Percentiles rank a stretch among this genome's conserved stretches.
These are phyloP conservation scores for Epicoccum nigrum DNA, from an alignment of 2,329 filamentous ascomycete species.

Conservation along the genomic window DNA sequence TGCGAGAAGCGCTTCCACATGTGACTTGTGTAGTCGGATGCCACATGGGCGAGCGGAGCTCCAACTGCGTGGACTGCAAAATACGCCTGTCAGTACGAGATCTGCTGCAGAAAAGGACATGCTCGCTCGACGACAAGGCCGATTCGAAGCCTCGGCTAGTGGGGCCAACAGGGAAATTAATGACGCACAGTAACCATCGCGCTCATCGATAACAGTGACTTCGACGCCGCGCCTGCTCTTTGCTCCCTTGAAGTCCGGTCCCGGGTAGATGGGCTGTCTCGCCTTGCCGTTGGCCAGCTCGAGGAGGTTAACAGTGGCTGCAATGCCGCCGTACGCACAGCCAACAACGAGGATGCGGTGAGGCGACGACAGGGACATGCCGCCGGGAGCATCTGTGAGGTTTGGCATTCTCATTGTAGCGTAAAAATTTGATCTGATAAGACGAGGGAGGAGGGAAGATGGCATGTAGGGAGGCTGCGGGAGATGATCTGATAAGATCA, in stretches of 20 bases:
- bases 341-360: slow-evolving; percentile 67
- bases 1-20: slow-evolving; percentile 74
- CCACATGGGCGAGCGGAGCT: slow-evolving; percentile 72
- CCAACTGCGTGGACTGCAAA: slow-evolving; percentile 74
- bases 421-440: slow-evolving; percentile 22
- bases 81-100: slow-evolving; percentile 26
- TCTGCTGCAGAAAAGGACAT: slow-evolving; percentile 16
- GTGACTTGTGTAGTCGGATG: slow-evolving; percentile 66
- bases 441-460: background rate
- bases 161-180: slow-evolving; percentile 15
- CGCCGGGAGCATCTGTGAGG: slow-evolving; percentile 32
- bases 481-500: slow-evolving; percentile 49
- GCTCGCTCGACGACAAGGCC: background rate
- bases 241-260: slow-evolving; percentile 44
- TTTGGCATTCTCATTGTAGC: slow-evolving; percentile 38
- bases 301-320: slow-evolving; percentile 69
- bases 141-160: slow-evolving; percentile 25
- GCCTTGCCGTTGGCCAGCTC: slow-evolving; percentile 66
- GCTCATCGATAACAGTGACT: slow-evolving; percentile 76
- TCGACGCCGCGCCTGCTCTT: slow-evolving; percentile 63
- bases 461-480: slow-evolving; percentile 1
- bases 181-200: slow-evolving; percentile 79
- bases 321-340: slow-evolving; percentile 74
- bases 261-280: slow-evolving; percentile 53
- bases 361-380: slow-evolving; percentile 38